Conservation (phyloP, 257 asterid species). For the Coffea canephora region DNA sequence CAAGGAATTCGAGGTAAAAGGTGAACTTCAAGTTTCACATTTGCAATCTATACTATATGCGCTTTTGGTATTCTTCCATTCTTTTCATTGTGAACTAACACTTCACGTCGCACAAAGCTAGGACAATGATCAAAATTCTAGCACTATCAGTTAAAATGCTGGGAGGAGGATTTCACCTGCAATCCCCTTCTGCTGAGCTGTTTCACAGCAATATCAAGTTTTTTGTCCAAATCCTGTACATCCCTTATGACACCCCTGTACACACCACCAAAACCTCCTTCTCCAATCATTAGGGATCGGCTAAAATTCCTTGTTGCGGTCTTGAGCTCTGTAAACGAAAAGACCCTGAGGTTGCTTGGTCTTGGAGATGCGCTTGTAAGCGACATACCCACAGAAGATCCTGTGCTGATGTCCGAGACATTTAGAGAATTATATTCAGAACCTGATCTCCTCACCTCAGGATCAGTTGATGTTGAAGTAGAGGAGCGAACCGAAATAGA, state of each 20-base stretch:
- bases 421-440: slow-evolving; percentile 54
- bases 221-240: slow-evolving; percentile 30
- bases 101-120: background rate
- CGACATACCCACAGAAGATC: slow-evolving; percentile 58
- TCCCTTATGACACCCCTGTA: slow-evolving; percentile 57
- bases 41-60: background rate
- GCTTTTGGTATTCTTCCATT: background rate
- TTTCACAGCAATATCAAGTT: slow-evolving; percentile 74
- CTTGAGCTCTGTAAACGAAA: slow-evolving; percentile 61
- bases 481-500: slow-evolving; percentile 44
- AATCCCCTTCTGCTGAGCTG: slow-evolving; percentile 91
- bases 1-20: background rate
- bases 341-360: slow-evolving; percentile 55
- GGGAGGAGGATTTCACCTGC: slow-evolving; percentile 52
- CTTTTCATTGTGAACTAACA: background rate
- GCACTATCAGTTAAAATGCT: background rate
- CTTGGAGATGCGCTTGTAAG: slow-evolving; percentile 49
- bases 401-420: slow-evolving; percentile 60
- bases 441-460: slow-evolving; percentile 46
- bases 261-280: slow-evolving; percentile 90
- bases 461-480: slow-evolving; percentile 49
- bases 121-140: background rate
- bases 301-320: slow-evolving; percentile 66
- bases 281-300: slow-evolving; percentile 81
- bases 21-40: background rate